phyloP scores from a whole-genome alignment of 495 filamentous ascomycete genomes.

The Daldinia grandis region DNA sequence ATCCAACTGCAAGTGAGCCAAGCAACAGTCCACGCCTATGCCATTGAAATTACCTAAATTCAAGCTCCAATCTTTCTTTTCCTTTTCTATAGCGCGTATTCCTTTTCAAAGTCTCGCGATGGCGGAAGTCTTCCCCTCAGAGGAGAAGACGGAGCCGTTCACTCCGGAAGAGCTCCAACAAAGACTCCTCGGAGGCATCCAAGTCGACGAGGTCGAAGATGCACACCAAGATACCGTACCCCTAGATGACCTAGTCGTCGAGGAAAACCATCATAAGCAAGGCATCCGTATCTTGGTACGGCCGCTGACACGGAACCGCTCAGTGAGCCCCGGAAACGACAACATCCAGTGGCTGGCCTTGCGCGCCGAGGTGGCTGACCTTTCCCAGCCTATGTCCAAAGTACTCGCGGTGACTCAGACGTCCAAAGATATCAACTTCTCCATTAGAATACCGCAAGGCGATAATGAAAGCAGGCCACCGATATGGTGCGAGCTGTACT shows the following conservation, averaged over 20 bases:
- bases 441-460: slow-evolving; percentile 57
- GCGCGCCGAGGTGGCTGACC: slow-evolving; percentile 54
- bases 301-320: slow-evolving; percentile 56
- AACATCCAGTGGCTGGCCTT: slow-evolving; percentile 56
- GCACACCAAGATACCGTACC: slow-evolving; percentile 48
- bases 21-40: slow-evolving; percentile 4
- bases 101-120: slow-evolving; percentile 42
- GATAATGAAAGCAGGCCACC: slow-evolving; percentile 49
- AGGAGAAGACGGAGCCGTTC: slow-evolving; percentile 61
- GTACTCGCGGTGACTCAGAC: slow-evolving; percentile 62
- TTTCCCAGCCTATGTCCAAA: slow-evolving; percentile 53
- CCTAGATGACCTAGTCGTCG: slow-evolving; percentile 55
- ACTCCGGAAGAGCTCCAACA: slow-evolving; percentile 58
- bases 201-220: slow-evolving; percentile 46
- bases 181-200: slow-evolving; percentile 47
- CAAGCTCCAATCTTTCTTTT: slow-evolving; percentile 7
- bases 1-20: slow-evolving; percentile 8
- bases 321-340: slow-evolving; percentile 56
- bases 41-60: slow-evolving; percentile 22
- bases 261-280: slow-evolving; percentile 51
- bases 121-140: slow-evolving; percentile 54
- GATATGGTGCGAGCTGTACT: slow-evolving; percentile 60
- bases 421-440: slow-evolving; percentile 58
- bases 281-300: slow-evolving; percentile 58
- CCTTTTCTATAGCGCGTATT: slow-evolving; percentile 15